Evolutionary conservation across 129 eudicot genomes (phyloP).

Genomic region (Escallonia rubra): DNA sequence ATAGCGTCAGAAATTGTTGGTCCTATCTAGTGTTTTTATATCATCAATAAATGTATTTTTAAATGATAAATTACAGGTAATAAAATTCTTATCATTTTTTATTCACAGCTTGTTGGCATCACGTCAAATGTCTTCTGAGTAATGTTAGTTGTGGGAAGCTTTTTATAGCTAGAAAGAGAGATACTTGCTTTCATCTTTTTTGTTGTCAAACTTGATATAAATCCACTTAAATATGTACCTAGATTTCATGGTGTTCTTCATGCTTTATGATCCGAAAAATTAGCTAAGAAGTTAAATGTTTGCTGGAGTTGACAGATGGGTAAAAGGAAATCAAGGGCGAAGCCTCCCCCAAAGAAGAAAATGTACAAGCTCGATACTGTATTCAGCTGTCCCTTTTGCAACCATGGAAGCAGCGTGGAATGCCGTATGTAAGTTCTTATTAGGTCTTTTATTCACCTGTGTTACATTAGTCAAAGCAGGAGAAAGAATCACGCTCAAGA

Average conservation of each 20-base stretch:
- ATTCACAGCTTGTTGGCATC: neutral
- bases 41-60: no score
- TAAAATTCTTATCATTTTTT: no score
- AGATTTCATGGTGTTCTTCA: neutral
- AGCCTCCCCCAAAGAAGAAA: slow-evolving; percentile 39
- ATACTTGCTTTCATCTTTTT: neutral
- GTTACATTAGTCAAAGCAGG: neutral
- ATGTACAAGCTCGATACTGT: slow-evolving; percentile 43
- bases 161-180: neutral
- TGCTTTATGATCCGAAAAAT: neutral
- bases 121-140: neutral
- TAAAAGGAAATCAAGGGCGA: slow-evolving; percentile 39
- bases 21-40: no score
- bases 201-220: neutral
- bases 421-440: slow-evolving; percentile 34
- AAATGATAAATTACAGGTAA: no score
- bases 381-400: slow-evolving; percentile 42
- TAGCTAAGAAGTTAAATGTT: neutral
- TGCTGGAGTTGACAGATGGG: slow-evolving; percentile 25
- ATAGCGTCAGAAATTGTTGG: no score
- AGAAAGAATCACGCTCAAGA: no score
- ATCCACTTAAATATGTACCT: neutral
- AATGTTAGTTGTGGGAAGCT: neutral
- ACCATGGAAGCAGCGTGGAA: slow-evolving; percentile 39
- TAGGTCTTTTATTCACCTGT: neutral